Evolutionary conservation across 23 red algal genomes (phyloP), one percentile per base, ranked within the genome.

Genomic region (Gracilaria domingensis): DNA sequence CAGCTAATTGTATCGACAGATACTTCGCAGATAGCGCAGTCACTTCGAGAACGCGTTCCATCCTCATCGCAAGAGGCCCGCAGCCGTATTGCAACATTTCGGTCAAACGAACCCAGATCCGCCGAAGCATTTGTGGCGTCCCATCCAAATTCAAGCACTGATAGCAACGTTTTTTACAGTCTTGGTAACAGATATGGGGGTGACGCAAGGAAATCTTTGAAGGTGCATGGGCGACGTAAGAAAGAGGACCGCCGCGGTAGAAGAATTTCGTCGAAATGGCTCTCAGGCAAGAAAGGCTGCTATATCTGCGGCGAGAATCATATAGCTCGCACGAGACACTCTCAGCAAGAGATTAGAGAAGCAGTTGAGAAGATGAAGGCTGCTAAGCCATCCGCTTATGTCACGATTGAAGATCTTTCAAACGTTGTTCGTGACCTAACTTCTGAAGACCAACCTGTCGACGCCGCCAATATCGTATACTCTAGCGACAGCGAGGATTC

Each of bases 251-350:
- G 73, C 9, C 8, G 34, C 7, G 9, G 9, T 32, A 17, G 33
- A 5, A 53, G 30, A 29, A 8, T 80, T 16, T 58, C 29, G 3
- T 58, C 75, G 4, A 28, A 13, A 17, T 80, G 75, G 75, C 7
- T 78, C 4, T 39, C 14, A 38, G 2, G 38, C 0, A 20, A 25
- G n/a, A 74, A 79, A 38, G 66, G 5, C 24, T 88, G 85, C 38
- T 79, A 64, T 18, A 70, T 88, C 24, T 88, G 70, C 18, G 67
- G 85, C 18, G 53, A 79, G 29, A 39, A 88, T 64, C 85, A 88
- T 34, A 34, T 32, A 26, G 69, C 67, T 8, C 30, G 35, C 13
- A 79, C 47, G 38, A 26, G 66, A 34, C 85, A 88, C 70, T 78
- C 69, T 0, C 42, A 29, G 24, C 2, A 57, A 23, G 85, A 88